phyloP scores from a whole-genome alignment of 768 basidiomycete genomes.

The Hygrophorus russula region DNA sequence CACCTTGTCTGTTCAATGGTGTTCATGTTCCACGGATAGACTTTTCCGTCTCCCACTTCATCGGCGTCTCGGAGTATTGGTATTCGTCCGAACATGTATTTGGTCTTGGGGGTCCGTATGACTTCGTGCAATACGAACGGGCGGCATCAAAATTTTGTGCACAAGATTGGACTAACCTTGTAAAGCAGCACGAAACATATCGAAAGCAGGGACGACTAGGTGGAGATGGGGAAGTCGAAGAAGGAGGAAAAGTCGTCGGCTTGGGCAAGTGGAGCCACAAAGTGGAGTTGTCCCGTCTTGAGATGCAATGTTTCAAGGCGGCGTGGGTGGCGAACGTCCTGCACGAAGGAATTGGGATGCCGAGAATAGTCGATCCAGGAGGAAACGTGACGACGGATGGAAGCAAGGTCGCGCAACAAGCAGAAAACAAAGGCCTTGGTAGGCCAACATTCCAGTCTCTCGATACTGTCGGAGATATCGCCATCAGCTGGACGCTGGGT shows the following conservation, averaged over 20 bases:
- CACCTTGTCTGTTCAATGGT: constrained; percentile 89
- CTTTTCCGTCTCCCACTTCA: constrained; percentile 87
- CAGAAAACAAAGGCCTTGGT: constrained; percentile 73
- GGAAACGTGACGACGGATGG: constrained; percentile 66
- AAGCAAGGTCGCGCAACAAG: constrained; percentile 64
- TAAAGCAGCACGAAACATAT: constrained; percentile 52
- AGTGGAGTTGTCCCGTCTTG: constrained; percentile 74
- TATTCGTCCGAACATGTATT: constrained; percentile 98
- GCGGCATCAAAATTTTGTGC: constrained; percentile 82
- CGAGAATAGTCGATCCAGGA: constrained; percentile 76
- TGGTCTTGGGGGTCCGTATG: constrained; percentile 88
- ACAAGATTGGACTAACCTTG: constrained; percentile 67
- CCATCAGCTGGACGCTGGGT: constrained; percentile 95
- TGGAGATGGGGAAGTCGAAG: constrained; percentile 55
- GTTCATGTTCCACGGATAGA: constrained; percentile 91
- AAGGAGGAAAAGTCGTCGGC: constrained; percentile 49
- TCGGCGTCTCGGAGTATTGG: constrained; percentile 98
- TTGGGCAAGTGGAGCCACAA: constrained; percentile 59
- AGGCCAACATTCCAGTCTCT: constrained; percentile 83
- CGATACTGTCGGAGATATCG: constrained; percentile 86
- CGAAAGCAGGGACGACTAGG: constrained; percentile 35
- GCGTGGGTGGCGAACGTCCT: constrained; percentile 96
- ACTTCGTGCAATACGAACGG: constrained; percentile 92
- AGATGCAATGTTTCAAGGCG: constrained; percentile 99
- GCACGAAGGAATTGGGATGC: constrained; percentile 93